These are phyloP conservation scores for Coprinopsis marcescibilis DNA, from an alignment of 768 basidiomycete genomes.

Conservation along the genomic window DNA sequence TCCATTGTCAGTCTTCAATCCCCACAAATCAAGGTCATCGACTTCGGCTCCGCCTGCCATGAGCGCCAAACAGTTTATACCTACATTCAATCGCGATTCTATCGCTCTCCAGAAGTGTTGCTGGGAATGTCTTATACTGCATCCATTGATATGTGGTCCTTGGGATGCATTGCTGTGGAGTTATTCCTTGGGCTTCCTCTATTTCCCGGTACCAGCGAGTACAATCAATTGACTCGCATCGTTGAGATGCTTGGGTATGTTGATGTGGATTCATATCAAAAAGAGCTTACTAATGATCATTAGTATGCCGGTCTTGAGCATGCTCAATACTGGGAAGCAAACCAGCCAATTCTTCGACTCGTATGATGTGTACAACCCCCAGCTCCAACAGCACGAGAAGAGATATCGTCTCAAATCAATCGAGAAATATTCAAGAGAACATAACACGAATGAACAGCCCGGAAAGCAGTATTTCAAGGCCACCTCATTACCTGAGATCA, in stretches of 20 bases:
- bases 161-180: slow-evolving; percentile 98
- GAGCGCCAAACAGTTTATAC: slow-evolving; percentile 99
- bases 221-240: slow-evolving; percentile 95
- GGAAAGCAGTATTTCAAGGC: slow-evolving; percentile 99
- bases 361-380: slow-evolving; percentile 52
- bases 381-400: slow-evolving; percentile 70
- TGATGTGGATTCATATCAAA: slow-evolving; percentile 1
- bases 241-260: slow-evolving; percentile 97
- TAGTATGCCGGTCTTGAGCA: slow-evolving; percentile 85
- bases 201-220: slow-evolving; percentile 98
- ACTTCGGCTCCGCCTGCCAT: slow-evolving; percentile 98
- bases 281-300: slow-evolving; percentile 3
- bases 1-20: slow-evolving; percentile 72
- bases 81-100: slow-evolving; percentile 98
- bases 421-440: slow-evolving; percentile 94
- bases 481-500: slow-evolving; percentile 87
- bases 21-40: slow-evolving; percentile 97
- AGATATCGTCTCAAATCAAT: slow-evolving; percentile 85
- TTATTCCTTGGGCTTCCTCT: slow-evolving; percentile 93
- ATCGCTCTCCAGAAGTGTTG: slow-evolving; percentile 95
- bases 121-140: slow-evolving; percentile 92
- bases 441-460: slow-evolving; percentile 93
- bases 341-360: slow-evolving; percentile 89
- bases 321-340: slow-evolving; percentile 97
- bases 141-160: slow-evolving; percentile 98